Conservation (phyloP, 441 rosid species). For the Hypseocharis bilobata region DNA sequence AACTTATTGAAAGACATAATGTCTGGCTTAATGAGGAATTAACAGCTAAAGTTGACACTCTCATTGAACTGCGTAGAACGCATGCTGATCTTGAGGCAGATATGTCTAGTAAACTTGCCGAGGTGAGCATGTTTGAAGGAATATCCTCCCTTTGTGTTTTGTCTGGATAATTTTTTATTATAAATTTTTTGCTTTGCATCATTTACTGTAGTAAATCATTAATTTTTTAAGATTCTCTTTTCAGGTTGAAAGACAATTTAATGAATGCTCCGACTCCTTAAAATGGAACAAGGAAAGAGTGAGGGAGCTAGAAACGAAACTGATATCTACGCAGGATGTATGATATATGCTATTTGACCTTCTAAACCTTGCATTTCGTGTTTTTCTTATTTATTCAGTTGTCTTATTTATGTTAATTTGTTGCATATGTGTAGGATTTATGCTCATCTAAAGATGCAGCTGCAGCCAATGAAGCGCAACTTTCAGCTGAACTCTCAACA, state of each 20-base stretch:
- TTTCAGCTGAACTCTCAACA: slow-evolving; percentile 65
- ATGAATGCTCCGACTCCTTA: slow-evolving; percentile 54
- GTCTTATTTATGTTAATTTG: slow-evolving; percentile 17
- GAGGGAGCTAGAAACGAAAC: slow-evolving; percentile 55
- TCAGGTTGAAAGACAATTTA: slow-evolving; percentile 55
- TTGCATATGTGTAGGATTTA: slow-evolving; percentile 45
- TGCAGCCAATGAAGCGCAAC: slow-evolving; percentile 55
- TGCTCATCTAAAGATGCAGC: slow-evolving; percentile 60
- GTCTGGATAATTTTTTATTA: not conserved
- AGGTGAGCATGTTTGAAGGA: slow-evolving; percentile 34
- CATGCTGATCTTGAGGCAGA: slow-evolving; percentile 68
- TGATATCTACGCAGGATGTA: slow-evolving; percentile 62
- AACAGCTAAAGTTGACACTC: slow-evolving; percentile 60
- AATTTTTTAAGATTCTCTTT: slow-evolving; percentile 16
- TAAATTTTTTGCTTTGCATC: not conserved
- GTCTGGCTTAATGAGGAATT: slow-evolving; percentile 83
- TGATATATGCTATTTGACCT: slow-evolving; percentile 1
- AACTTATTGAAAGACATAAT: slow-evolving; percentile 79
- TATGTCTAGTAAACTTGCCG: slow-evolving; percentile 63
- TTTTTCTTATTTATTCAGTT: slow-evolving; percentile 13
- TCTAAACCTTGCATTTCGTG: not conserved
- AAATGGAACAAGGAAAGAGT: slow-evolving; percentile 70
- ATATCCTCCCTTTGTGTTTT: not conserved
- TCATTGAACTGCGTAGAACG: slow-evolving; percentile 51
- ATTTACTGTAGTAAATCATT: slow-evolving; percentile 14